Conservation (phyloP, 1,284 basidiomycete species). For the Pholiota adiposa region DNA sequence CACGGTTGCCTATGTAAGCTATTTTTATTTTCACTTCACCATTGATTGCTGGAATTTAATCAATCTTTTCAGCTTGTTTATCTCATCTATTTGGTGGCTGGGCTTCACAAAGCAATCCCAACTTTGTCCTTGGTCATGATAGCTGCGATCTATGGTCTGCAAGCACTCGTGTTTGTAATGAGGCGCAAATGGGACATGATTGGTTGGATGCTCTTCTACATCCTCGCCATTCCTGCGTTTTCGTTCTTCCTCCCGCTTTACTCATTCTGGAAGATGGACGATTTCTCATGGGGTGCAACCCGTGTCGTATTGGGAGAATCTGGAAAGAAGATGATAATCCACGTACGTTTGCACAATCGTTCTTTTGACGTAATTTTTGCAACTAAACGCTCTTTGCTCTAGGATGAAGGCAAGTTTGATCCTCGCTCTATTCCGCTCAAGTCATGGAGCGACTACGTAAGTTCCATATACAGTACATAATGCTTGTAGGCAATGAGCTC, state of each 20-base stretch:
- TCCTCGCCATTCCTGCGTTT: conserved; percentile 89
- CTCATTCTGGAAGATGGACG: conserved; percentile 99
- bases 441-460: conserved; percentile 93
- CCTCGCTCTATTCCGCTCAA: conserved; percentile 91
- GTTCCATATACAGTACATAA: conserved; percentile 24
- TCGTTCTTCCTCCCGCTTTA: conserved; percentile 94
- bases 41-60: conserved; percentile 17
- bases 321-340: conserved; percentile 94
- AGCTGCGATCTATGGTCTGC: conserved; percentile 90
- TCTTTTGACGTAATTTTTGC: neutral
- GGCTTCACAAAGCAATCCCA: conserved; percentile 68
- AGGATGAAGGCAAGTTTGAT: conserved; percentile 98
- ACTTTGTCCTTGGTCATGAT: conserved; percentile 89
- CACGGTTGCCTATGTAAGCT: conserved; percentile 92
- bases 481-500: conserved; percentile 7
- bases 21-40: neutral
- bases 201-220: conserved; percentile 97
- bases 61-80: conserved; percentile 72
- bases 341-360: conserved; percentile 59
- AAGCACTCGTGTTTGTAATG: conserved; percentile 86
- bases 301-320: conserved; percentile 93
- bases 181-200: conserved; percentile 95
- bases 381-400: conserved; percentile 21
- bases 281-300: conserved; percentile 98
- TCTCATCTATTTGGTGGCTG: conserved; percentile 78